Evolutionary conservation across 106 monocot species (phyloP).

Genomic region (Alisma plantagoaquatica): DNA sequence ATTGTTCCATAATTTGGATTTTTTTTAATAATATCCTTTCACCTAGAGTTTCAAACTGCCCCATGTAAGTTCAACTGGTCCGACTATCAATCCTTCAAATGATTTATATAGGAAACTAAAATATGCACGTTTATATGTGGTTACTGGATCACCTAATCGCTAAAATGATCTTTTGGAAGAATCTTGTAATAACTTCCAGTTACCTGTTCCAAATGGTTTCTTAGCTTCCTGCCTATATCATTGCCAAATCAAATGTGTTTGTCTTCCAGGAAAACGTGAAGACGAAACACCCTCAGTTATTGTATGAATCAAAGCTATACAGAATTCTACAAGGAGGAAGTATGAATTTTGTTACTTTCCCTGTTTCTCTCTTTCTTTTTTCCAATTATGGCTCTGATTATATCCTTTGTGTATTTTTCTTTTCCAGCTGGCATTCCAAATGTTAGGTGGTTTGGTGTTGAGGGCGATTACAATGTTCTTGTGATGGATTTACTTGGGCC

Average conservation of each 20-base stretch:
- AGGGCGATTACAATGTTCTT: conserved; percentile 27
- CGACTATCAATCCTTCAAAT: background rate
- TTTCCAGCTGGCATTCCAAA: conserved; percentile 26
- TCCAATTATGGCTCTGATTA: too few species aligned
- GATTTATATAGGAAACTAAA: background rate
- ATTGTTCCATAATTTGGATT: too few species aligned
- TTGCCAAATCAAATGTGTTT: background rate
- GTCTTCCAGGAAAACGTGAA: conserved; percentile 30
- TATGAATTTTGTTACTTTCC: too few species aligned
- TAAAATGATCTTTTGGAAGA: background rate
- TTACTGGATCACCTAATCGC: background rate
- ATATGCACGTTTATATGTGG: background rate
- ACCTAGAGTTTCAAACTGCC: too few species aligned
- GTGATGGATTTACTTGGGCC: conserved; percentile 34
- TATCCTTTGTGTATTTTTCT: background rate
- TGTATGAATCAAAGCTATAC: conserved; percentile 36
- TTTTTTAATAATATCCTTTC: too few species aligned
- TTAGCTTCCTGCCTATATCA: too few species aligned
- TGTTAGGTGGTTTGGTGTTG: conserved; percentile 28
- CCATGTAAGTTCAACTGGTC: too few species aligned
- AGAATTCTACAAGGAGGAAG: conserved; percentile 44
- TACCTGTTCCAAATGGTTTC: background rate
- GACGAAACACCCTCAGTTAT: conserved; percentile 34
- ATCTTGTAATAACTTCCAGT: background rate
- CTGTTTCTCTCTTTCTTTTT: too few species aligned